Conservation (phyloP, 176 grass and related monocot genomes). For the Bonia amplexicaulis region DNA sequence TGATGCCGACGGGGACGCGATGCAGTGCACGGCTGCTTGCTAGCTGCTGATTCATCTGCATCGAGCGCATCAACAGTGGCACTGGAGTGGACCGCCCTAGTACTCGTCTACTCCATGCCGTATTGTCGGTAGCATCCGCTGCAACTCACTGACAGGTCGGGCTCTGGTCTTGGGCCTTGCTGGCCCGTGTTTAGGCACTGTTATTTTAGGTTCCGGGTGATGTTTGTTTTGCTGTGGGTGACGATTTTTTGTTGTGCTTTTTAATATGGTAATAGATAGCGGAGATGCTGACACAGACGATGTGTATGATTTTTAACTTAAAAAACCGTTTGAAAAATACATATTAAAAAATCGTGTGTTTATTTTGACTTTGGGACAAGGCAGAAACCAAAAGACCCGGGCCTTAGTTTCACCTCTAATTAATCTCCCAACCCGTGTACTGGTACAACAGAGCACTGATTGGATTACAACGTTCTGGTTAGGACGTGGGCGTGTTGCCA, state of each 20-base stretch:
- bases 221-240: no score
- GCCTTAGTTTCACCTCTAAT: no score
- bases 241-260: fast-evolving
- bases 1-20: not conserved
- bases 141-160: not conserved
- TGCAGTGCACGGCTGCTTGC: not conserved
- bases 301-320: no score
- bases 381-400: no score
- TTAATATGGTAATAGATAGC: fast-evolving
- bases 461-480: not conserved
- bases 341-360: no score
- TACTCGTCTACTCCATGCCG: not conserved
- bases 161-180: no score
- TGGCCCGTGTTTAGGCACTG: no score
- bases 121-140: not conserved
- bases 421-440: no score
- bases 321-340: no score
- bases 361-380: no score
- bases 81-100: not conserved
- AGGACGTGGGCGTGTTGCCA: not conserved
- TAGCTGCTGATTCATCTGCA: not conserved
- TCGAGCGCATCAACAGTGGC: not conserved
- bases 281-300: fast-evolving
- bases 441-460: not conserved
- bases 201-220: no score